Percentiles rank a stretch among this genome's conserved stretches.
phyloP scores from a whole-genome alignment of 1,284 basidiomycete genomes.

The Marasmius sp. region DNA sequence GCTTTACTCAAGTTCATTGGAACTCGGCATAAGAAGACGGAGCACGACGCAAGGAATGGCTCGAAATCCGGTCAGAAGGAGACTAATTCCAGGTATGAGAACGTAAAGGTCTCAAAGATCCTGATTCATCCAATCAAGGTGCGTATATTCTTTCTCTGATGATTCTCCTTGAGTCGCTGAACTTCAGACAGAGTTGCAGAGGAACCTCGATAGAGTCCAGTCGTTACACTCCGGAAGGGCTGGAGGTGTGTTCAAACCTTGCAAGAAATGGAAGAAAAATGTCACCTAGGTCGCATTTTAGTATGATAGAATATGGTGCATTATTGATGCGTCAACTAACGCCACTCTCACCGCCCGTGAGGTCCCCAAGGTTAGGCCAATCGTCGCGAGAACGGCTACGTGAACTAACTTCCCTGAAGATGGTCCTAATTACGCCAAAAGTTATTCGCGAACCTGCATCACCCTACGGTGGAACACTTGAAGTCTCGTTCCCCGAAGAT shows the following conservation, averaged over 20 bases:
- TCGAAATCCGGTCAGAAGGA: not conserved
- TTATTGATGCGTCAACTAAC: slow-evolving; percentile 56
- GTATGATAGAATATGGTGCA: slow-evolving; percentile 71
- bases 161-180: not conserved
- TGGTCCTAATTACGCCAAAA: slow-evolving; percentile 63
- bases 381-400: not conserved
- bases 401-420: slow-evolving; percentile 36
- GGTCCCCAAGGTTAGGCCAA: slow-evolving; percentile 49
- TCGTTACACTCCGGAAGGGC: slow-evolving; percentile 58
- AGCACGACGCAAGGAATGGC: too few relatives aligned
- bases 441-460: slow-evolving; percentile 47
- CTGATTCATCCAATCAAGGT: slow-evolving; percentile 72
- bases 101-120: slow-evolving; percentile 57
- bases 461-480: slow-evolving; percentile 46
- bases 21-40: not conserved
- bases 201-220: slow-evolving; percentile 59
- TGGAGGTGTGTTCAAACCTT: slow-evolving; percentile 49
- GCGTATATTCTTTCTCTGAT: not conserved
- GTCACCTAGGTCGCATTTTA: slow-evolving; percentile 23
- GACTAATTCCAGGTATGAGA: slow-evolving; percentile 26
- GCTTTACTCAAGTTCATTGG: too few relatives aligned
- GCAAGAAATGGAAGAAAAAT: not conserved
- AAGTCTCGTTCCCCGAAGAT: slow-evolving; percentile 57
- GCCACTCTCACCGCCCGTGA: slow-evolving; percentile 66
- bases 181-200: slow-evolving; percentile 51